Conservation (phyloP, 2,329 filamentous ascomycete species). For the Fusarium albidum region DNA sequence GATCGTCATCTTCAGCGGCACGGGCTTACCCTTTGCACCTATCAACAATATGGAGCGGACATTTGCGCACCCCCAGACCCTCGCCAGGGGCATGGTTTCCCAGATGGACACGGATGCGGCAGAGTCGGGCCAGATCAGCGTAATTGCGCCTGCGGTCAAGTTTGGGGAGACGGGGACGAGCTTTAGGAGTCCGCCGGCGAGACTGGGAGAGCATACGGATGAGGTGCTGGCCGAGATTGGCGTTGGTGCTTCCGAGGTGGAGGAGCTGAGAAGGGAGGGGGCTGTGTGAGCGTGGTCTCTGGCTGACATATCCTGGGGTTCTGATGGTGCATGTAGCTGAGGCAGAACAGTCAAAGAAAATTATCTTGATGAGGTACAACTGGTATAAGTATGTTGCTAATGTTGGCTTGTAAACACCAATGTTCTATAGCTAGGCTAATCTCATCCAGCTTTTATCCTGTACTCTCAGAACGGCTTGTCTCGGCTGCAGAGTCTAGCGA, state of each 20-base stretch:
- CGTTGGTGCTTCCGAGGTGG: neutral
- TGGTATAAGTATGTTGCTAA: too few species aligned
- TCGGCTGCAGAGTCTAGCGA: too few species aligned
- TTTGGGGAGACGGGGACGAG: slow-evolving; percentile 17
- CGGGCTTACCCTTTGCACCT: slow-evolving; percentile 54
- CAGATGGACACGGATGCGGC: slow-evolving; percentile 34
- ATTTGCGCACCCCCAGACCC: slow-evolving; percentile 53
- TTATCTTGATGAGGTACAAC: too few species aligned
- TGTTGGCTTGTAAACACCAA: too few species aligned
- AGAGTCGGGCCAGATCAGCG: slow-evolving; percentile 12
- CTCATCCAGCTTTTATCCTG: slow-evolving; percentile 16
- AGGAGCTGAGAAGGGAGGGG: slow-evolving; percentile 3
- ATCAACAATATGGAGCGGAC: slow-evolving; percentile 55
- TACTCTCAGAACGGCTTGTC: slow-evolving; percentile 10
- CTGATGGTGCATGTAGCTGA: too few species aligned
- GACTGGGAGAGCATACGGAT: slow-evolving; percentile 24
- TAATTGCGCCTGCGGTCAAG: slow-evolving; percentile 29
- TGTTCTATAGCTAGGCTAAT: too few species aligned
- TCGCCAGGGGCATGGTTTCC: slow-evolving; percentile 47
- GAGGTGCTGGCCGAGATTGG: slow-evolving; percentile 22
- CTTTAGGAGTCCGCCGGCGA: slow-evolving; percentile 8
- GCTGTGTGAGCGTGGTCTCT: too few species aligned
- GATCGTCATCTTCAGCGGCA: slow-evolving; percentile 48
- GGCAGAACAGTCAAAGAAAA: too few species aligned
- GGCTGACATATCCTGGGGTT: too few species aligned